Conservation (phyloP, 139 green algal species). For the Asterochloris sp. region DNA sequence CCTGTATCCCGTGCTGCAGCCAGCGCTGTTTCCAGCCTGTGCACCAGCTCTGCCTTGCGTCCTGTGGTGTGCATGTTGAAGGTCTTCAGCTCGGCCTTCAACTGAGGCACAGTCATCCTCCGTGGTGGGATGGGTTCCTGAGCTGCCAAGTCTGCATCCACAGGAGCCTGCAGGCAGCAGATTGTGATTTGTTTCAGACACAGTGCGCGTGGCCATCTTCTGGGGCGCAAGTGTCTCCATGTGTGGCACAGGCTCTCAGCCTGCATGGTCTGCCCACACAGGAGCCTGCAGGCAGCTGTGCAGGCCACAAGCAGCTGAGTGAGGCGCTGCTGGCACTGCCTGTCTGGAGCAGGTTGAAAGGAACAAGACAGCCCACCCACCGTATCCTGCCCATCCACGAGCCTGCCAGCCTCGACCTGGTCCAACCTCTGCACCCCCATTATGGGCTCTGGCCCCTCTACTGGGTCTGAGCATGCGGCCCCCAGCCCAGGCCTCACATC, state of each 20-base stretch:
- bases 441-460: not conserved
- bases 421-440: not conserved
- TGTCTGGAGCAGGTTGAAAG: no score
- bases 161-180: not conserved
- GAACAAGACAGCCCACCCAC: not conserved
- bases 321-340: no score
- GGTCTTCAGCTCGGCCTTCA: slow-evolving; percentile 28
- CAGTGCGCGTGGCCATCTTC: no score
- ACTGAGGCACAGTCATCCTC: slow-evolving; percentile 46
- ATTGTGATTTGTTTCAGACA: no score
- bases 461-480: no score
- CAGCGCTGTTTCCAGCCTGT: slow-evolving; percentile 26
- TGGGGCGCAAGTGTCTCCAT: no score
- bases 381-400: not conserved
- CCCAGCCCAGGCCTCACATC: slow-evolving; percentile 2
- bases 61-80: slow-evolving; percentile 26
- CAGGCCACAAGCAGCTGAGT: no score
- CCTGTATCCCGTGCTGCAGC: not conserved
- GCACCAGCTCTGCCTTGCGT: slow-evolving; percentile 34
- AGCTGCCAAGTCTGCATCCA: not conserved
- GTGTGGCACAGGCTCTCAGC: no score
- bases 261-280: no score
- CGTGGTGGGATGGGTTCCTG: slow-evolving; percentile 17
- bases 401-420: not conserved
- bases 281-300: no score